Base-by-base conservation (phyloP, 371 early-diverging fungal species). In the Mucor irregularis region DNA sequence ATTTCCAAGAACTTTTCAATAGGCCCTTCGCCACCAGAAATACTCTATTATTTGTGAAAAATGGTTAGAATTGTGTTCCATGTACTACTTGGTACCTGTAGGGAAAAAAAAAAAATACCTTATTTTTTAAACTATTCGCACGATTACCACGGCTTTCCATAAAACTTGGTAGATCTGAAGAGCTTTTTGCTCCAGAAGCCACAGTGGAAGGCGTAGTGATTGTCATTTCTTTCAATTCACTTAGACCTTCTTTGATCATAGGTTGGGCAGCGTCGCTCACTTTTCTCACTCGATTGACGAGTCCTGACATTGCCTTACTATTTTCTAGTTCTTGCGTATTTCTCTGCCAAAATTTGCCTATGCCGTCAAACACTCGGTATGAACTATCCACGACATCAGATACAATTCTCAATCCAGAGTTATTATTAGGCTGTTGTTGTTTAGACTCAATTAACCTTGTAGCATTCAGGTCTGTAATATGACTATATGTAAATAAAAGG, bases 301-400 rank as follows among this genome's bases (percentile, higher is more conserved):
- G 22, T 8, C 45, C 52, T 33, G 48, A 53, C 4, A 51, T 38
- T n/a, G 43, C 42, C 22, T 53, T 46, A 35, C 45, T 46, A 43
- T 35, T 46, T 40, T 50, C 38, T 28, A 51, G n/a, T 51, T 46
- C 52, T 16, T 58, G 51, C 14, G 54, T 48, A n/a, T 57, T 72
- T 34, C 74, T 53, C 34, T 73, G 72, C 79, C 79, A 79, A 17
- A 79, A 64, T 33, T 70, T 67, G 13, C 74, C 74, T 42, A 79
- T 39, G 1, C 79, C 76, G 49, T 75, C 79, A 67, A 79, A 71
- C 24, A 78, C 56, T 8, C 53, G 52, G 34, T 71, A 73, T 0
- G 77, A 73, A 24, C 69, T 64, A 47, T 78, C 78, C 34, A 78
- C 58, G 9, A 75, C 73, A 48, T 74, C 79, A 0, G 73, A 73